phyloP scores from a whole-genome alignment of 1,284 basidiomycete species.

The Microbotryum silenes-acaulis region DNA sequence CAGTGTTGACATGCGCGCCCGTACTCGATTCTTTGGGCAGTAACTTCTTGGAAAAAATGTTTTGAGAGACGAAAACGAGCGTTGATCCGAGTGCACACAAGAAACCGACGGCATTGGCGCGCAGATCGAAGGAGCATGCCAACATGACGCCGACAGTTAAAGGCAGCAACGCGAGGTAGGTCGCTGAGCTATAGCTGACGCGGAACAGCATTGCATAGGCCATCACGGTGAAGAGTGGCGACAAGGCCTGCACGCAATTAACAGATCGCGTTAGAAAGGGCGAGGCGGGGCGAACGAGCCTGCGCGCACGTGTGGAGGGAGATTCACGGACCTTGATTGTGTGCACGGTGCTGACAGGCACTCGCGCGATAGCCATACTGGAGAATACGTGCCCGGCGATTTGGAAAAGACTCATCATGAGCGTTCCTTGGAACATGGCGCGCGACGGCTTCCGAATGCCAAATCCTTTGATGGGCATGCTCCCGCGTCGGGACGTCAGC shows the following conservation, averaged over 20 bases:
- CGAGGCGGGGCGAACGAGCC: slow-evolving; percentile 2
- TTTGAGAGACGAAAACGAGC: slow-evolving; percentile 91
- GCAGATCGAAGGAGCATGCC: slow-evolving; percentile 86
- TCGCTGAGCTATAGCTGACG: slow-evolving; percentile 82
- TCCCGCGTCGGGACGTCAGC: slow-evolving; percentile 5
- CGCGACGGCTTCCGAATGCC: slow-evolving; percentile 52
- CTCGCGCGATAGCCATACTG: slow-evolving; percentile 89
- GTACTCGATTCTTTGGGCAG: slow-evolving; percentile 53
- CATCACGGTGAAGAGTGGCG: slow-evolving; percentile 91
- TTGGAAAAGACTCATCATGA: slow-evolving; percentile 86
- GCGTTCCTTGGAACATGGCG: slow-evolving; percentile 65
- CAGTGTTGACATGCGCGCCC: slow-evolving; percentile 39
- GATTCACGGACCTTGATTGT: slow-evolving; percentile 78
- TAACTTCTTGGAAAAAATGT: slow-evolving; percentile 99
- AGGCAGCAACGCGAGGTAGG: slow-evolving; percentile 89
- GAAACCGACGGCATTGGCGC: slow-evolving; percentile 70
- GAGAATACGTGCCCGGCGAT: slow-evolving; percentile 96
- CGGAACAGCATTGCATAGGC: slow-evolving; percentile 87
- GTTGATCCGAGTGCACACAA: slow-evolving; percentile 90
- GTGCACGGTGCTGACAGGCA: slow-evolving; percentile 95
- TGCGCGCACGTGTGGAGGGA: not conserved
- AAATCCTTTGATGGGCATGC: slow-evolving; percentile 28
- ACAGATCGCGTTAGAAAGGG: not conserved
- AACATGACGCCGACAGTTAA: slow-evolving; percentile 95
- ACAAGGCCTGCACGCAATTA: slow-evolving; percentile 62